Evolutionary conservation across 495 filamentous ascomycete species (phyloP), one percentile per base, ranked within the genome.

Genomic region (Tuber magnatum): DNA sequence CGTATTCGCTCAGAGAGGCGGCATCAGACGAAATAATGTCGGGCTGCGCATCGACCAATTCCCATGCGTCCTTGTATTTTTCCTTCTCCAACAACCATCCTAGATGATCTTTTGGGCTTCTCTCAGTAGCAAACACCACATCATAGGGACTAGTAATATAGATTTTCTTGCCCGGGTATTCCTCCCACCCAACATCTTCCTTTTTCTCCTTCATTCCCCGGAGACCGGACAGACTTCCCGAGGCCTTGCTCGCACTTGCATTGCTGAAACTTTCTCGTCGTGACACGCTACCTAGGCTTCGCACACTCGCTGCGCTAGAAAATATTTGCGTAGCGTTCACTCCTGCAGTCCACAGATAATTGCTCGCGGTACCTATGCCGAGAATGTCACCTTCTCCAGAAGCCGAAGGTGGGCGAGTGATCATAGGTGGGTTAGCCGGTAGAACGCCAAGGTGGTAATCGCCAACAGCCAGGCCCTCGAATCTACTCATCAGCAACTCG

Each of bases 81-180:
- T 91, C 87, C 75, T 90, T 92, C 61, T 92, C 90, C 16, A 95
- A 83, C 1, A 97, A 84, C 94, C 94, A 99, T 9, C 87, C 85
- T 22, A 98, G 84, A 78, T 95, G 93, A 82, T 99, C 95, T 0
- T 88, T 84, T 20, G 94, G 85, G 77, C 97, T 94, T 77, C 95
- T 86, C 80, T 93, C 93, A 0, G 94, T 91, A 0, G 93, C 92
- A 73, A 97, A 86, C 38, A 97, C 89, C 78, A 94, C 97, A 84
- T 99, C 95, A 78, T 95, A 99, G 1, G 96, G 96, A 80, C 94
- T 97, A 71, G 96, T 93, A 43, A 99, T 91, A 82, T 97, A 97
- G 40, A 99, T 92, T 79, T 97, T 98, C 76, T 94, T 88, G 0
- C 95, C 94, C 10, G 89, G 88, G 24, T 89, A 89, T 48, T 83